phyloP scores from a whole-genome alignment of 305 asterid genomes.

The Fraxinus xanthoxyloides region DNA sequence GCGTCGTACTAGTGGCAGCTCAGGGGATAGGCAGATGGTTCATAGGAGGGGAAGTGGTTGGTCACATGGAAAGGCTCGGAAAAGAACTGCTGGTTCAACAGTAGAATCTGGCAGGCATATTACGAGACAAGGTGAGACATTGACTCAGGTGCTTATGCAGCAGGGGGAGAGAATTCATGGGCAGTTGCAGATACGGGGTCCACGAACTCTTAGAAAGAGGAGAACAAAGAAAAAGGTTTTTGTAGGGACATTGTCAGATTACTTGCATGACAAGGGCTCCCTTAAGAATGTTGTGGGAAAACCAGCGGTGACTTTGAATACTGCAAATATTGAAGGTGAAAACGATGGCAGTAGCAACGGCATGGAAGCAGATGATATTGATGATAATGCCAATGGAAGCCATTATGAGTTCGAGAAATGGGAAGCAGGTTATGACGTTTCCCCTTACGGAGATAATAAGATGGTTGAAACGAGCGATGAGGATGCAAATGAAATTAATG shows the following conservation, averaged over 20 bases:
- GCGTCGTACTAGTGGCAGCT: constrained; percentile 38
- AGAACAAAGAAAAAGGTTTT: constrained; percentile 48
- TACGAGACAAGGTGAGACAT: constrained; percentile 39
- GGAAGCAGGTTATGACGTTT: constrained; percentile 34
- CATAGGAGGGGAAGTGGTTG: constrained; percentile 46
- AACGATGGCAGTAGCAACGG: constrained; percentile 51
- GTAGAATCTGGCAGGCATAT: constrained; percentile 41
- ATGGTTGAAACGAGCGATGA: constrained; percentile 63
- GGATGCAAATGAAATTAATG: constrained; percentile 54
- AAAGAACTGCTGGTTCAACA: constrained; percentile 29
- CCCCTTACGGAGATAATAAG: constrained; percentile 38
- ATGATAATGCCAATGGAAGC: constrained; percentile 44
- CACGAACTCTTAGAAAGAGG: constrained; percentile 68
- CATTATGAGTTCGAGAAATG: constrained; percentile 40
- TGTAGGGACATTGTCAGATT: constrained; percentile 33
- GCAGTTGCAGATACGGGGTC: constrained; percentile 74
- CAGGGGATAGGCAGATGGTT: constrained; percentile 33
- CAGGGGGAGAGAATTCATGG: constrained; percentile 57
- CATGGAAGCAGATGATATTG: constrained; percentile 59
- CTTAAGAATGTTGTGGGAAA: constrained; percentile 26
- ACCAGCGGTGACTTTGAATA: constrained; percentile 27
- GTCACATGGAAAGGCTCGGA: constrained; percentile 55
- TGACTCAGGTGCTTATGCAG: constrained; percentile 57
- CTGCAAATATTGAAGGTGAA: constrained; percentile 29
- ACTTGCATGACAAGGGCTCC: constrained; percentile 30